Base-by-base conservation (phyloP, 2,329 filamentous ascomycete species). In the Hypoxylon sp. region DNA sequence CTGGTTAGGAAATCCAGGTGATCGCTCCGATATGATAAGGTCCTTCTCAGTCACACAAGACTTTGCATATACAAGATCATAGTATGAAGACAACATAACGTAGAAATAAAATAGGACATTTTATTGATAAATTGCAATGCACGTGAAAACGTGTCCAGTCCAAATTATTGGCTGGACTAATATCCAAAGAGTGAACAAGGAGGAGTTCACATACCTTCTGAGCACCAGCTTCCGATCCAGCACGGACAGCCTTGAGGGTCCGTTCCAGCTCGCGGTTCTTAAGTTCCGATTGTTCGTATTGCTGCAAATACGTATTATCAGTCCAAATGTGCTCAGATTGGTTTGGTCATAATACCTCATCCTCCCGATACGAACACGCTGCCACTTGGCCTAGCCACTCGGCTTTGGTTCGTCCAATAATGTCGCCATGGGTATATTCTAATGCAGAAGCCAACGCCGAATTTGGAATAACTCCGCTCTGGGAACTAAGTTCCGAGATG, bases 221-320 rank as follows among this genome's bases (percentile, higher is more conserved):
- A 57, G 82, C 82, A 28, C 83, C 82, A 36, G 81, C 80, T 45
- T 81, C 81, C 49, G 83, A 81, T 50, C 84, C 85, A 51, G 82
- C 82, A 63, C 86, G 82, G 11, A 83, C 81, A 36, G 83, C 81
- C 73, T 88, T 89, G 71, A 88, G 80, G 58, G 84, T 84, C 69
- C 83, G 81, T 73, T 87, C 85, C 38, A 89, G 77, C 61, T 88
- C 86, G 69, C 85, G 83, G 58, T 83, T 86, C 48, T 88, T 86
- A 69, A 84, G 82, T 69, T 89, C 86, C 13, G 84, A 81, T 73
- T 86, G 83, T 68, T 89, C 86, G 72, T 87, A 82, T 86, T 89
- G 87, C 86, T 89, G 72, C 45, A 69, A 49, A 57, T 50, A 69
- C 9, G 55, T 56, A 34, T 48, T 56, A 75, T 72, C 75, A 77